phyloP scores from a whole-genome alignment of 1,284 basidiomycete genomes.

The Anthracocystis panici-leucophaei region DNA sequence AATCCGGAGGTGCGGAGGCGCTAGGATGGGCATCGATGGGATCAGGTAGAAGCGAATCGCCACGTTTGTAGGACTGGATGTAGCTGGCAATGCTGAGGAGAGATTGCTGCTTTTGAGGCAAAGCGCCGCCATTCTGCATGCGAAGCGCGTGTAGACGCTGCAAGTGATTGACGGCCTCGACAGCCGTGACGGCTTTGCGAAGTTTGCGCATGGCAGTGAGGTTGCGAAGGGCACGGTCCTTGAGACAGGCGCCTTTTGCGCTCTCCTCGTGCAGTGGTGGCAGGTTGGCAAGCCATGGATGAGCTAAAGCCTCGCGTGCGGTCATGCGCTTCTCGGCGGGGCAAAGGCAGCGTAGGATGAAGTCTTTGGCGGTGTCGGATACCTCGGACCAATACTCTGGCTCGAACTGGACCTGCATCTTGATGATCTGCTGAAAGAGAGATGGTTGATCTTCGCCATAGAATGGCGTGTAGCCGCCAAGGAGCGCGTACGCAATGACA shows the following conservation, averaged over 20 bases:
- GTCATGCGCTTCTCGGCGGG: constrained; percentile 62
- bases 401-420: constrained; percentile 65
- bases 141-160: constrained; percentile 59
- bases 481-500: constrained; percentile 67
- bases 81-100: constrained; percentile 50
- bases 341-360: constrained; percentile 65
- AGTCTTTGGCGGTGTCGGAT: constrained; percentile 65
- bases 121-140: constrained; percentile 48
- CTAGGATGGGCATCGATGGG: constrained; percentile 5
- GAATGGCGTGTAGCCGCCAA: constrained; percentile 69
- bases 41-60: constrained; percentile 36
- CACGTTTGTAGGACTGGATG: constrained; percentile 38
- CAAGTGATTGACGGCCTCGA: constrained; percentile 62
- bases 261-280: constrained; percentile 56
- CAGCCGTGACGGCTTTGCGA: constrained; percentile 62
- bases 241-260: constrained; percentile 59
- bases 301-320: constrained; percentile 60
- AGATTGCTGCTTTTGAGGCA: constrained; percentile 53
- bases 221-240: constrained; percentile 56
- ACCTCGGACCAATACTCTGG: constrained; percentile 66
- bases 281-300: constrained; percentile 65
- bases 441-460: constrained; percentile 63
- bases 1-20: constrained; percentile 11
- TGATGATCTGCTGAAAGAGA: constrained; percentile 66
- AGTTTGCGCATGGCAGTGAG: constrained; percentile 58